Evolutionary conservation across 2,329 filamentous ascomycete genomes (phyloP).

Genomic region (Calonectria leucothoes): DNA sequence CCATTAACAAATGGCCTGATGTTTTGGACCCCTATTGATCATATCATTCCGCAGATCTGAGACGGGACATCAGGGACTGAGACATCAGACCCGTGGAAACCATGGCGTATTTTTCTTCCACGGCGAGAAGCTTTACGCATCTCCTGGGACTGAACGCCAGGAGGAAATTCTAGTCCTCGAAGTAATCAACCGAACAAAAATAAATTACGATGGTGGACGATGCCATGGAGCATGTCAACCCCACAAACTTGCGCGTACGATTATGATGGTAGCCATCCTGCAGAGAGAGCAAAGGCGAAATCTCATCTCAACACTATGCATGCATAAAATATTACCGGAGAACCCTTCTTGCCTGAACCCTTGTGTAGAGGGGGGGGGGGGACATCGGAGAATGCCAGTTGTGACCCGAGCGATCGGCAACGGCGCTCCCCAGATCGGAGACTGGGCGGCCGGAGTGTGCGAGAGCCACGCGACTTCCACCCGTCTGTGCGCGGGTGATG

Average conservation of each 20-base stretch:
- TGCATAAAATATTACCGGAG: not conserved
- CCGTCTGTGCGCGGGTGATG: conserved; percentile 24
- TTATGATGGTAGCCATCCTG: not conserved
- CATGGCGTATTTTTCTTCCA: not conserved
- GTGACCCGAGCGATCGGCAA: conserved; percentile 3
- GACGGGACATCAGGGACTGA: conserved; percentile 1
- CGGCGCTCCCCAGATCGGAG: not conserved
- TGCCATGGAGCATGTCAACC: not conserved
- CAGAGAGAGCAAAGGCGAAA: not conserved
- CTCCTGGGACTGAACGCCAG: not conserved
- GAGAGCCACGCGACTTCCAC: conserved; percentile 17
- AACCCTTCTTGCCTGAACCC: not conserved
- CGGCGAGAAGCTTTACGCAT: not conserved
- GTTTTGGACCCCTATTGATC: not conserved
- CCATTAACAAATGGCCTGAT: not conserved
- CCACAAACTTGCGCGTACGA: too few species aligned
- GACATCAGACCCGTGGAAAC: not conserved
- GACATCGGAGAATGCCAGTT: not conserved
- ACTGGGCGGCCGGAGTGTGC: not conserved
- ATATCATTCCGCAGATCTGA: conserved; percentile 10
- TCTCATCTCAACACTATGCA: not conserved
- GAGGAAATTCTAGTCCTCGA: too few species aligned
- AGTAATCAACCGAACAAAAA: not conserved
- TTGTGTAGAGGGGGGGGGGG: not conserved
- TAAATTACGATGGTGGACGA: not conserved